phyloP scores from a whole-genome alignment of 257 asterid genomes.

The Capsicum baccatum region DNA sequence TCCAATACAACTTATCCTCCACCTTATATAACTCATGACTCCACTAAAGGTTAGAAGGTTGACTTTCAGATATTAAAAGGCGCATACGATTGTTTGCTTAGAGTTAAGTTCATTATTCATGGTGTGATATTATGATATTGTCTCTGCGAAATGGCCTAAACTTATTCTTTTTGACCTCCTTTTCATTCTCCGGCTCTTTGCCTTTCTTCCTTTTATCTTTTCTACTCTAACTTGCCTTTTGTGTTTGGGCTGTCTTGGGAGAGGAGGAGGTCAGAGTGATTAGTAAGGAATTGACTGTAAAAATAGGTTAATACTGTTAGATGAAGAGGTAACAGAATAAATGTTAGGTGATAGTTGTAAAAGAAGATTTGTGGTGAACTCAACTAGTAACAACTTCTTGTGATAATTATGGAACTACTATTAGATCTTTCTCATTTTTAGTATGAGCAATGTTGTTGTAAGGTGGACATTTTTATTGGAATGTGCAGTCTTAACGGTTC shows the following conservation, averaged over 20 bases:
- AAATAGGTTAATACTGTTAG: neutral
- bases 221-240: too few relatives aligned
- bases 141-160: neutral
- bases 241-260: neutral
- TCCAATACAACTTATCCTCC: neutral
- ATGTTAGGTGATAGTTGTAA: neutral
- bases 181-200: too few relatives aligned
- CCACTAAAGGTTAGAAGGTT: neutral
- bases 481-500: neutral
- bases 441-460: neutral
- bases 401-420: neutral
- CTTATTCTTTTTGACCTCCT: neutral
- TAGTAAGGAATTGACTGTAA: neutral
- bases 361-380: neutral
- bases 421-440: neutral
- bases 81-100: neutral
- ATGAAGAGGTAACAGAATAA: neutral
- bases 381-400: neutral
- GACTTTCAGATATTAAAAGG: neutral
- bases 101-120: neutral
- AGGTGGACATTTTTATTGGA: neutral
- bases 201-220: too few relatives aligned
- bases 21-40: too few relatives aligned
- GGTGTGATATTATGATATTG: neutral
- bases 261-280: neutral